Conservation (phyloP, 2,329 filamentous ascomycete species). For the Setomelanomma holmii region DNA sequence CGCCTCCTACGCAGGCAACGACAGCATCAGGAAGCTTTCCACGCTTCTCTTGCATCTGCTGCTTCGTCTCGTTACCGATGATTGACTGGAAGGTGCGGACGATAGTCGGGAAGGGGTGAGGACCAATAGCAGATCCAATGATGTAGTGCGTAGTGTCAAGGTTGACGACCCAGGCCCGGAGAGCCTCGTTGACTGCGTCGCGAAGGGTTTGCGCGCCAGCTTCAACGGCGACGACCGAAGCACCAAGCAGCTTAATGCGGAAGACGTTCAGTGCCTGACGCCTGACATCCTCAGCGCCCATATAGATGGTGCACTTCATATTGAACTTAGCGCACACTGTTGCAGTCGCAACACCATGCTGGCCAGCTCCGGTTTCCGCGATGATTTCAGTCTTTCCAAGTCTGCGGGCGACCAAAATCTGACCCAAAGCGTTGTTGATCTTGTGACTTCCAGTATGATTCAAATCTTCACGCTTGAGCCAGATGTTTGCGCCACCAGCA, state of each 20-base stretch:
- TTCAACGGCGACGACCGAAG: constrained; percentile 90
- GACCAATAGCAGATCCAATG: constrained; percentile 95
- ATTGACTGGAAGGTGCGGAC: constrained; percentile 97
- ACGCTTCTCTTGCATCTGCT: constrained; percentile 83
- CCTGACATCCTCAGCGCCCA: constrained; percentile 97
- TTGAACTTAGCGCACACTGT: constrained; percentile 98
- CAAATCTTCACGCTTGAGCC: constrained; percentile 95
- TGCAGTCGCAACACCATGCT: constrained; percentile 96
- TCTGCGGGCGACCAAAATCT: constrained; percentile 83
- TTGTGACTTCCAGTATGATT: constrained; percentile 99
- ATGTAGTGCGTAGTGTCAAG: constrained; percentile 97
- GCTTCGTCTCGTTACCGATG: constrained; percentile 92
- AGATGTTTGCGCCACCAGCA: constrained; percentile 93
- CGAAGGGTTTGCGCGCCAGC: constrained; percentile 74
- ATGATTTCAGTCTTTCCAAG: constrained; percentile 97
- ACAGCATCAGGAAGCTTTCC: constrained; percentile 95
- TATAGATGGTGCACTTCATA: constrained; percentile 97
- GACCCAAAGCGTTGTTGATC: constrained; percentile 98
- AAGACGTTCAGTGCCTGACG: constrained; percentile 98
- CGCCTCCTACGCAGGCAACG: constrained; percentile 94
- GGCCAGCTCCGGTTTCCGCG: constrained; percentile 94
- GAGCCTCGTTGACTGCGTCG: constrained; percentile 86
- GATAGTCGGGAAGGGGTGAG: constrained; percentile 97
- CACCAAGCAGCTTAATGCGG: constrained; percentile 95
- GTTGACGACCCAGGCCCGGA: constrained; percentile 91